These are phyloP conservation scores for Nicotiana undulata DNA, from an alignment of 257 asterid species.

Conservation along the genomic window DNA sequence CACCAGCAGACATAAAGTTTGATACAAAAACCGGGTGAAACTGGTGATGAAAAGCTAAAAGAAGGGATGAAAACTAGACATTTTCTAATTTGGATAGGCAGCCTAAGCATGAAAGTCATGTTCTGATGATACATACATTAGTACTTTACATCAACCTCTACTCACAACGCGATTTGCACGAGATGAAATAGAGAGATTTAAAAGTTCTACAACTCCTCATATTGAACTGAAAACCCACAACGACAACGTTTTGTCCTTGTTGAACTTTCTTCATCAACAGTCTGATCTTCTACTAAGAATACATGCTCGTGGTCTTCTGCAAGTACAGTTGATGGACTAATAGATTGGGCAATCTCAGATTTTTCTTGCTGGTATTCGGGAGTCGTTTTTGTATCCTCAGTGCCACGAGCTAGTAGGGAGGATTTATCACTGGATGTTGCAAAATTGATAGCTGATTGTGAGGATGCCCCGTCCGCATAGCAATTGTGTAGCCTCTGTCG, in stretches of 20 bases:
- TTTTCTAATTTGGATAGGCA: not conserved
- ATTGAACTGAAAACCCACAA: slow-evolving; percentile 78
- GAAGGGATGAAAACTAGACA: not conserved
- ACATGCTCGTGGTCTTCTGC: slow-evolving; percentile 57
- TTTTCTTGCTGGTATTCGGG: slow-evolving; percentile 17
- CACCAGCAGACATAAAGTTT: not conserved
- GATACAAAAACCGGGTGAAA: not conserved
- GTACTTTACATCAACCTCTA: not conserved
- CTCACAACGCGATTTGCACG: not conserved
- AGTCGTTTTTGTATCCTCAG: slow-evolving; percentile 14
- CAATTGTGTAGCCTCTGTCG: slow-evolving; percentile 62
- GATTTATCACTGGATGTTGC: slow-evolving; percentile 19
- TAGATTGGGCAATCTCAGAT: slow-evolving; percentile 4
- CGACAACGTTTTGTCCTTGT: slow-evolving; percentile 44
- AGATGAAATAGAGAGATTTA: not conserved
- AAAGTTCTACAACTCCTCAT: slow-evolving; percentile 51
- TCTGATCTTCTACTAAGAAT: slow-evolving; percentile 40
- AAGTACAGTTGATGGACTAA: slow-evolving; percentile 11
- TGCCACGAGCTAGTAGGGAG: slow-evolving; percentile 1
- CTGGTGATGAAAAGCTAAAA: not conserved
- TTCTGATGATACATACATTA: not conserved
- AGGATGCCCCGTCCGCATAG: slow-evolving; percentile 40
- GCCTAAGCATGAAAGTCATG: not conserved
- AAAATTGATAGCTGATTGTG: slow-evolving; percentile 22
- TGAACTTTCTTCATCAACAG: slow-evolving; percentile 35